A percentile compares a stretch with the other conserved stretches of the same genome.
These are phyloP conservation scores for Myochromella boudieri DNA, from an alignment of 768 basidiomycete species.

Conservation along the genomic window DNA sequence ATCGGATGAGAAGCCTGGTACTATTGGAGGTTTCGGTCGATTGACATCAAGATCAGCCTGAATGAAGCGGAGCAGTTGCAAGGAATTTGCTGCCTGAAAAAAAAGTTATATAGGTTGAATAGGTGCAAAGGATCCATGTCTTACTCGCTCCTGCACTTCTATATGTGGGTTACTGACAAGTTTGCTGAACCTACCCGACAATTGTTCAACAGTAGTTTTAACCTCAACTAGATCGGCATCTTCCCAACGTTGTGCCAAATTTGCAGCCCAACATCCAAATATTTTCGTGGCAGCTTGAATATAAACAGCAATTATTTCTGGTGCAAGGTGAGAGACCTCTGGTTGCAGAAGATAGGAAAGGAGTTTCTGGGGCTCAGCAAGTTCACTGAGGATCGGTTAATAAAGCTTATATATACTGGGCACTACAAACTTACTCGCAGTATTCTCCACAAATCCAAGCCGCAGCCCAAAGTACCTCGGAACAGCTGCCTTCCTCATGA, in stretches of 20 bases:
- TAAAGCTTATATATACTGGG: not conserved
- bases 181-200: slow-evolving; percentile 55
- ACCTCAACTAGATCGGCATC: slow-evolving; percentile 67
- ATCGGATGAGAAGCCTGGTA: slow-evolving; percentile 31
- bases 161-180: slow-evolving; percentile 68
- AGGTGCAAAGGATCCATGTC: not conserved
- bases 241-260: slow-evolving; percentile 76
- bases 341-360: slow-evolving; percentile 68
- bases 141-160: slow-evolving; percentile 91
- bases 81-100: slow-evolving; percentile 73
- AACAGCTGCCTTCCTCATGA: slow-evolving; percentile 69
- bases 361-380: slow-evolving; percentile 75
- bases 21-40: slow-evolving; percentile 38
- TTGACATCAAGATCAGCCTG: slow-evolving; percentile 66
- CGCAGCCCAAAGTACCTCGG: slow-evolving; percentile 89
- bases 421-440: slow-evolving; percentile 60
- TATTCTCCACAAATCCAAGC: slow-evolving; percentile 98
- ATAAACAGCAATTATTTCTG: slow-evolving; percentile 75
- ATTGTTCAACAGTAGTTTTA: slow-evolving; percentile 59
- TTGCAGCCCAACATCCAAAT: slow-evolving; percentile 82
- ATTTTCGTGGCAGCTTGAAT: slow-evolving; percentile 84
- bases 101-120: slow-evolving; percentile 9
- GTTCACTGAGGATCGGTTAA: slow-evolving; percentile 48
- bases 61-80: slow-evolving; percentile 75
- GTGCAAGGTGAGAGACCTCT: slow-evolving; percentile 50